A percentile compares a stretch with the other conserved stretches of the same genome.
phyloP scores from a whole-genome alignment of 495 filamentous ascomycete genomes.

The Amniculicola lignicola region DNA sequence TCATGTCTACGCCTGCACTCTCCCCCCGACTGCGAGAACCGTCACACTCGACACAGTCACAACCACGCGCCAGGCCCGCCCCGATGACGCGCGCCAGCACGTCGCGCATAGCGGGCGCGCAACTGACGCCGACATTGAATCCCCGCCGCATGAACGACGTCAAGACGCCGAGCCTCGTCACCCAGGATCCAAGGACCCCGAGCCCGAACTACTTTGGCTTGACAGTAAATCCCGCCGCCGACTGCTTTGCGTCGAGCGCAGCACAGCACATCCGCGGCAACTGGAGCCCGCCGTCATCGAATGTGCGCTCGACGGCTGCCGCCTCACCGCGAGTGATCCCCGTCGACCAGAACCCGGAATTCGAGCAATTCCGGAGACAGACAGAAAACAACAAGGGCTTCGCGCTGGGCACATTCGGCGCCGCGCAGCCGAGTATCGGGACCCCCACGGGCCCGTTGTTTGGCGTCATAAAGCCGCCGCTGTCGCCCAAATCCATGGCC shows the following conservation, averaged over 20 bases:
- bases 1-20: not conserved
- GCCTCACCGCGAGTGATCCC: slow-evolving; percentile 66
- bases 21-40: not conserved
- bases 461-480: slow-evolving; percentile 31
- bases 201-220: slow-evolving; percentile 85
- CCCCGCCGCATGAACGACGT: slow-evolving; percentile 22
- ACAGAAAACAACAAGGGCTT: slow-evolving; percentile 55
- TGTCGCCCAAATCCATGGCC: slow-evolving; percentile 16
- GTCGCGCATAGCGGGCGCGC: not conserved
- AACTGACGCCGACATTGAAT: slow-evolving; percentile 4
- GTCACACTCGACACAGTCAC: not conserved
- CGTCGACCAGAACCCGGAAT: slow-evolving; percentile 69
- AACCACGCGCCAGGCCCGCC: not conserved
- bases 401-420: slow-evolving; percentile 18
- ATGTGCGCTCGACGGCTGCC: slow-evolving; percentile 63
- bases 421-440: slow-evolving; percentile 26
- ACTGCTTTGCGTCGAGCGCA: slow-evolving; percentile 58
- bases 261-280: slow-evolving; percentile 58
- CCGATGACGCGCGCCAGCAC: not conserved
- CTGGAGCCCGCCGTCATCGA: slow-evolving; percentile 68
- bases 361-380: slow-evolving; percentile 70
- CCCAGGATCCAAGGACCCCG: slow-evolving; percentile 42
- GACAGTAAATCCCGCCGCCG: slow-evolving; percentile 56
- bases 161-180: slow-evolving; percentile 10
- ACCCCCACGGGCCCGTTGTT: slow-evolving; percentile 44